phyloP scores from a whole-genome alignment of 2,329 filamentous ascomycete genomes.

The Cladobotryum mycophilum region DNA sequence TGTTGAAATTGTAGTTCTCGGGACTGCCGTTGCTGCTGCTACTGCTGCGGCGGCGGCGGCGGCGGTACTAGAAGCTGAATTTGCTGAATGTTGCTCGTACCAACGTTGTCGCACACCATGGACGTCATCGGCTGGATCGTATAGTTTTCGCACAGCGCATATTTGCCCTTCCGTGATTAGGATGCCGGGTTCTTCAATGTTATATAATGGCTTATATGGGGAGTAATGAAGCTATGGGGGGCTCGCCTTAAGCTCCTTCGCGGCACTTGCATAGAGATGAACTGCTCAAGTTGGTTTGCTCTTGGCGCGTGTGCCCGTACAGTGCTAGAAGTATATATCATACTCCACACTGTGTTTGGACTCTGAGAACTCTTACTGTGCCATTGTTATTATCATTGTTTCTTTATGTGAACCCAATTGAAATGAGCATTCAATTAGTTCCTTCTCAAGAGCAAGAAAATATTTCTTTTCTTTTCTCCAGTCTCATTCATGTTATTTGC shows the following conservation, averaged over 20 bases:
- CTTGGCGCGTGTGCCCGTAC: neutral
- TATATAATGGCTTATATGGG: neutral
- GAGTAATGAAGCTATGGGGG: neutral
- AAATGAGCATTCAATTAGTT: neutral
- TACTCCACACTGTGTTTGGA: neutral
- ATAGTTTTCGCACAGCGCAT: constrained; percentile 23
- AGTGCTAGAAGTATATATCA: neutral
- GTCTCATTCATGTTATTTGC: neutral
- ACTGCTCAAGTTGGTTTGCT: neutral
- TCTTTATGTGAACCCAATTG: too few relatives aligned
- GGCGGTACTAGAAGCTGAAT: neutral
- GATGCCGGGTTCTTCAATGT: neutral
- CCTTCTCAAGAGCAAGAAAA: neutral
- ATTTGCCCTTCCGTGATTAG: constrained; percentile 11
- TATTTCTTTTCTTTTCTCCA: neutral
- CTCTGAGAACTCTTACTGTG: neutral
- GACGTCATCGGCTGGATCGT: constrained; percentile 26
- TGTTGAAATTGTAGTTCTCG: constrained; percentile 19
- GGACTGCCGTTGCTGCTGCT: neutral
- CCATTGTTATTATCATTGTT: too few relatives aligned
- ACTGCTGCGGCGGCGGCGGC: neutral
- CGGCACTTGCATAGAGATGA: neutral
- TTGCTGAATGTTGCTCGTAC: constrained; percentile 14
- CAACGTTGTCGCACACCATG: constrained; percentile 21
- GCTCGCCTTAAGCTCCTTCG: neutral